phyloP scores from a whole-genome alignment of 768 basidiomycete genomes.

The Mycena kentingensis region DNA sequence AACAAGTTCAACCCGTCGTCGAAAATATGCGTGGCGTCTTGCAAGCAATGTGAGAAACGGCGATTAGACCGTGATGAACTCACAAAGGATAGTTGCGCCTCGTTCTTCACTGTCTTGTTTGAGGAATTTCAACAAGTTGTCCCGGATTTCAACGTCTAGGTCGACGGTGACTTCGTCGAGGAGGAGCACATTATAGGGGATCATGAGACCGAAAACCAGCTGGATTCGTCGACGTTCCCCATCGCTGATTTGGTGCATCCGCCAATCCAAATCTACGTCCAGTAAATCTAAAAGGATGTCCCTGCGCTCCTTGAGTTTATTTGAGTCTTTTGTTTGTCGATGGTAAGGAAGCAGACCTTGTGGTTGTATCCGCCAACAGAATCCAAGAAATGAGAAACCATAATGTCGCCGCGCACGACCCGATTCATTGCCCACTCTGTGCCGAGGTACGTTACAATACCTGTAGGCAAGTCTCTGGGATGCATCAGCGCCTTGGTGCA shows the following conservation, averaged over 20 bases:
- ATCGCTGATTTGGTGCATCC: conserved; percentile 94
- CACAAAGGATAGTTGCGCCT: conserved; percentile 86
- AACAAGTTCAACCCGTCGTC: conserved; percentile 92
- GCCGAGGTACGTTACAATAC: background rate
- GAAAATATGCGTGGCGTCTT: conserved; percentile 97
- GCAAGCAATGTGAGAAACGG: conserved; percentile 5
- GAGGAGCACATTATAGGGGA: conserved; percentile 88
- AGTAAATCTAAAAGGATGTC: conserved; percentile 87
- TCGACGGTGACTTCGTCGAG: conserved; percentile 99
- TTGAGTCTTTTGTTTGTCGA: too few species aligned
- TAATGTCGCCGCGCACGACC: conserved; percentile 90
- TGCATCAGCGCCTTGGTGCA: too few species aligned
- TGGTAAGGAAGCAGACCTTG: too few species aligned
- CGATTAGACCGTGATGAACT: conserved; percentile 30
- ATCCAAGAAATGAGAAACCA: conserved; percentile 93
- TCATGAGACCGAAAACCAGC: conserved; percentile 95
- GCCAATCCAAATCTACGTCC: conserved; percentile 95
- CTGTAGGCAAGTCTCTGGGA: conserved; percentile 71
- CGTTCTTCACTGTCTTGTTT: conserved; percentile 77
- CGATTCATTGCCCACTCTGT: conserved; percentile 85
- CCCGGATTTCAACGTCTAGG: conserved; percentile 91
- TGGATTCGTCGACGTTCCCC: conserved; percentile 92
- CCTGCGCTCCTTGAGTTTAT: conserved; percentile 81
- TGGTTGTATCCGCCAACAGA: conserved; percentile 95
- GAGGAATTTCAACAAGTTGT: conserved; percentile 87